Conservation (phyloP, 495 filamentous ascomycete species). For the Neurospora sp. region DNA sequence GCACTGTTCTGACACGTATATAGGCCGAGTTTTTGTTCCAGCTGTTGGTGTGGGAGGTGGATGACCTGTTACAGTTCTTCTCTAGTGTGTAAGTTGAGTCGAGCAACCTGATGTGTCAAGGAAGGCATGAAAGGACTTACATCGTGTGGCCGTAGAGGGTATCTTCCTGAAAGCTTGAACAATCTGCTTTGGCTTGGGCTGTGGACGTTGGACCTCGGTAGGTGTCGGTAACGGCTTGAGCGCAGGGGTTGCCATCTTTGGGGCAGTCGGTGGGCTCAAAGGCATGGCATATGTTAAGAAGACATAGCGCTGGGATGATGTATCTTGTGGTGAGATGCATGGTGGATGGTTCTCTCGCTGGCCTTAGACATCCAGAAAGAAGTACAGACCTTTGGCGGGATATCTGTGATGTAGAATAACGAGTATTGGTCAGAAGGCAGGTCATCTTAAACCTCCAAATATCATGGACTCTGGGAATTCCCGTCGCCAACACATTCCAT, state of each 20-base stretch:
- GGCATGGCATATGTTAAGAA: not conserved
- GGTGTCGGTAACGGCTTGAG: conserved; percentile 14
- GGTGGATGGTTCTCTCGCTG: not conserved
- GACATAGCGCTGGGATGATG: not conserved
- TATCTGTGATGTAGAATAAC: not conserved
- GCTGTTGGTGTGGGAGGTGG: not conserved
- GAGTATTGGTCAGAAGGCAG: not conserved
- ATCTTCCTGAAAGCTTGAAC: conserved; percentile 5
- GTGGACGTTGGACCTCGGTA: not conserved
- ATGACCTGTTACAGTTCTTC: not conserved
- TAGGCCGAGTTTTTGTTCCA: conserved; percentile 1
- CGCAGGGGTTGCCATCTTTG: conserved; percentile 7
- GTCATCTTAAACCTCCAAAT: not conserved
- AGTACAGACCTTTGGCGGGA: not conserved
- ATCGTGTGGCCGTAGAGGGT: not conserved
- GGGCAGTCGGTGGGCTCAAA: not conserved
- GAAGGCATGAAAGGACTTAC: not conserved
- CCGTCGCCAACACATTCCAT: not conserved
- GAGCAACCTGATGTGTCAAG: not conserved
- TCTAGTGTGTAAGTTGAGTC: not conserved
- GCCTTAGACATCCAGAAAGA: not conserved
- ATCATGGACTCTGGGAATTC: not conserved
- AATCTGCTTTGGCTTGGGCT: conserved; percentile 5
- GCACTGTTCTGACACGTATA: conserved; percentile 10
- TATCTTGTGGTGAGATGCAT: not conserved